Base-by-base conservation (phyloP, 202 grass and related monocot genomes). In the Eragrostis tef region DNA sequence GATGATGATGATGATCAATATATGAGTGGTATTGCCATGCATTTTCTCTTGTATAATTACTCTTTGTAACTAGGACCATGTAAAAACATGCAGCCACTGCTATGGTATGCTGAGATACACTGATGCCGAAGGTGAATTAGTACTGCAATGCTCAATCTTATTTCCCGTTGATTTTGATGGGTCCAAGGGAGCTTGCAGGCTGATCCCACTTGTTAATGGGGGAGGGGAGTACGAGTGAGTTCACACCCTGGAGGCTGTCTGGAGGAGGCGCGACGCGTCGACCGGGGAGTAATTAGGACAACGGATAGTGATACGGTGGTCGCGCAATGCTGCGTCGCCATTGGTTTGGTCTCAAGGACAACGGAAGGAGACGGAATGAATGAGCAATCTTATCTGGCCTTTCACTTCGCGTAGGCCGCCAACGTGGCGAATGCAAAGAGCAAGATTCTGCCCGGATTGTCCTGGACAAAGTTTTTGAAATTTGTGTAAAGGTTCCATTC, bases 271-370 rank as follows among this genome's bases (percentile, higher is more conserved):
- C 10, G 19, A 17, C 20, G 57, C 16, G 20, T 43, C 42, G 81
- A 81, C 71, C 63, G 26, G 10, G 64, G n/a, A 85, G 87, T 89
- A 77, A 89, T 39, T 70, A 15, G 54, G 9, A 22, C 0, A 85
- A 89, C 87, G 82, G 77, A 70, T 64, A 89, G 71, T 43, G 86
- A 64, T 47, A 41, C 56, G 51, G 51, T 19, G 62, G 46, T 52
- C 61, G 61, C 61, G 76, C 45, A 5, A 11, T 60, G 22, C 10
- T 26, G 22, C 10, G 21, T 60, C 22, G 57, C 22, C 57, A 26
- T 60, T 60, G 57, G 22, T 60, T 22, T 12, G 21, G 21, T 60
- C 10, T 11, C 57, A 26, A 26, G 56, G 57, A 60, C 57, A 22
- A 60, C 22, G 21, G 8, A 3, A 57, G 21, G 53, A 22, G 53